Percentiles rank a stretch among this genome's conserved stretches.
phyloP scores from a whole-genome alignment of 805 yeast species.

The Cyberlindnera sargentensis region DNA sequence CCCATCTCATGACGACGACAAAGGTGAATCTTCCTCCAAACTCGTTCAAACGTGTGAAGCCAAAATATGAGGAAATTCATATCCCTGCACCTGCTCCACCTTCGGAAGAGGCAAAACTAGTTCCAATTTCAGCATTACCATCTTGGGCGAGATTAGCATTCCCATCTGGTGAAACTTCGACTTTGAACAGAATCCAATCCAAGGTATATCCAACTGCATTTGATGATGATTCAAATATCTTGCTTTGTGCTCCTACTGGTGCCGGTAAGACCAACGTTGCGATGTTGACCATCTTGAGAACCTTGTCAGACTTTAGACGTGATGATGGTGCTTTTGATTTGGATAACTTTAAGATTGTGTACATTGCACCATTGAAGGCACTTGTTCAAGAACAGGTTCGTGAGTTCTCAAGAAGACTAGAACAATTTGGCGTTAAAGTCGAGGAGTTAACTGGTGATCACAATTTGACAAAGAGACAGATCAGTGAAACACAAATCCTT shows the following conservation, averaged over 20 bases:
- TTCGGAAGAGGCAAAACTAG: conserved; percentile 33
- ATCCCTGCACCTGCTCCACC: conserved; percentile 78
- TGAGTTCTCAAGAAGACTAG: conserved; percentile 68
- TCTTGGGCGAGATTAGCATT: conserved; percentile 78
- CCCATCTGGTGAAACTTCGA: conserved; percentile 53
- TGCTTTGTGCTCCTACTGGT: conserved; percentile 97
- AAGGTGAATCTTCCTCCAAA: conserved; percentile 77
- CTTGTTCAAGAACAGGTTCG: conserved; percentile 92
- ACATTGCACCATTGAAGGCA: conserved; percentile 91
- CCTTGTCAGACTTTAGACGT: conserved; percentile 47
- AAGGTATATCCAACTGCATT: conserved; percentile 78
- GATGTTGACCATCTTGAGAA: conserved; percentile 65
- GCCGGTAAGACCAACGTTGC: conserved; percentile 99
- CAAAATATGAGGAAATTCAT: conserved; percentile 78
- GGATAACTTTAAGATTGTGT: conserved; percentile 66
- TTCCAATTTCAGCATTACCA: conserved; percentile 61
- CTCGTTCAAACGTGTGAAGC: conserved; percentile 67
- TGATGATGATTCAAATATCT: conserved; percentile 56
- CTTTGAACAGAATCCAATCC: conserved; percentile 79
- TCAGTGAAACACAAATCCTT: conserved; percentile 69
- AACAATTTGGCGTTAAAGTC: conserved; percentile 59
- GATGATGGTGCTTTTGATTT: conserved; percentile 43
- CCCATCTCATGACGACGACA: conserved; percentile 56
- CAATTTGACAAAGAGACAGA: conserved; percentile 65
- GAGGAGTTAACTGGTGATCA: conserved; percentile 91